Evolutionary conservation across 345 rosid genomes (phyloP).

Genomic region (Melaleuca quinquenervia): DNA sequence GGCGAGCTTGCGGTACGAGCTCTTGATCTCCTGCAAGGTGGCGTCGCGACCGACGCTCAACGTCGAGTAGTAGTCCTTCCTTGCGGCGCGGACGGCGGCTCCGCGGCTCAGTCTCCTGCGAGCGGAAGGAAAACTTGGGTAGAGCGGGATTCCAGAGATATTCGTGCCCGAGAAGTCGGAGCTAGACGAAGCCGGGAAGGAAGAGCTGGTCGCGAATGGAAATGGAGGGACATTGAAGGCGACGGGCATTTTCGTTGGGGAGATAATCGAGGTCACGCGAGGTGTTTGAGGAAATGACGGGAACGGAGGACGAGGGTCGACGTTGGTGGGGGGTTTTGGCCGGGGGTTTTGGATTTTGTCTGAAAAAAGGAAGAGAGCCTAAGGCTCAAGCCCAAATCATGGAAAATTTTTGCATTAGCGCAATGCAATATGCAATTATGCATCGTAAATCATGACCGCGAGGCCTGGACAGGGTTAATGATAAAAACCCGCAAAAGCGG

Average conservation of each 20-base stretch:
- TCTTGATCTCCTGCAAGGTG: slow-evolving; percentile 62
- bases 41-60: slow-evolving; percentile 56
- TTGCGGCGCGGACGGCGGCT: slow-evolving; percentile 22
- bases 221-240: neutral
- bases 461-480: neutral
- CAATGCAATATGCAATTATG: too few species aligned
- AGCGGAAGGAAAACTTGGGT: neutral
- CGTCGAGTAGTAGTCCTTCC: slow-evolving; percentile 53
- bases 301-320: neutral
- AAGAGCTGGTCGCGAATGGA: neutral
- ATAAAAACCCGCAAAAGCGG: neutral
- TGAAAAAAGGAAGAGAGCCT: neutral
- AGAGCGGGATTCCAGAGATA: neutral
- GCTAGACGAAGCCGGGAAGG: neutral
- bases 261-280: neutral
- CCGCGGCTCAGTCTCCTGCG: neutral
- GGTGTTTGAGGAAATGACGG: neutral
- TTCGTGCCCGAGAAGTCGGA: neutral
- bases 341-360: neutral
- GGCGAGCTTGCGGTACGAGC: slow-evolving; percentile 75
- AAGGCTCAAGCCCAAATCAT: neutral
- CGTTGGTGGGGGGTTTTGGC: neutral
- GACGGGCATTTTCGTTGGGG: neutral
- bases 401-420: neutral
- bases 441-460: neutral